A percentile compares a stretch with the other conserved stretches of the same genome.
Evolutionary conservation across 2,329 filamentous ascomycete species (phyloP).

Genomic region (Colletotrichum cereale): DNA sequence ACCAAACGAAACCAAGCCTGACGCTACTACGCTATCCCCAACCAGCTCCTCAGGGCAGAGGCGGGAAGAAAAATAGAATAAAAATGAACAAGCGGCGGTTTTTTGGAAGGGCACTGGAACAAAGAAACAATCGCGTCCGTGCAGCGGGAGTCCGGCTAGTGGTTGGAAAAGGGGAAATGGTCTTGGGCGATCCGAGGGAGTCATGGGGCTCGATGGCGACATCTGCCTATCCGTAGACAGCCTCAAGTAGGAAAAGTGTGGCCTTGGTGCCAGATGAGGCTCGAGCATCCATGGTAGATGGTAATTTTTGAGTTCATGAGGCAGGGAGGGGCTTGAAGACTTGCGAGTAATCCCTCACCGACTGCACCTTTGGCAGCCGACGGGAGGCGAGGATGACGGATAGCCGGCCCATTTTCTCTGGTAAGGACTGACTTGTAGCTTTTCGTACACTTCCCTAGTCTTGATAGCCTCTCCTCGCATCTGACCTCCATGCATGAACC

Average conservation of each 20-base stretch:
- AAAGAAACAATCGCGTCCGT: slow-evolving; percentile 6
- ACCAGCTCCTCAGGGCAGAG: neutral
- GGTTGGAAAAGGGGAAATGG: neutral
- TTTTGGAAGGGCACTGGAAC: neutral
- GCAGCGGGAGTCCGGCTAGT: neutral
- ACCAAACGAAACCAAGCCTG: neutral
- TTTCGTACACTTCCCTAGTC: slow-evolving; percentile 2
- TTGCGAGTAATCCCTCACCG: slow-evolving; percentile 11
- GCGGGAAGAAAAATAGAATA: neutral
- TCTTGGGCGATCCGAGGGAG: neutral
- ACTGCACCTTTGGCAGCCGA: neutral
- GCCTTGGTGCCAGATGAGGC: neutral
- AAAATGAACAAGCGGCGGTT: neutral
- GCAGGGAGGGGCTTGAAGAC: neutral
- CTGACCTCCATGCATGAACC: slow-evolving; percentile 24
- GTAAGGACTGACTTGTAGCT: neutral
- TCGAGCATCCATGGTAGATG: slow-evolving; percentile 17
- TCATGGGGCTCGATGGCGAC: slow-evolving; percentile 1
- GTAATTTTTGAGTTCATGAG: neutral
- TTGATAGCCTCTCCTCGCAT: slow-evolving; percentile 14
- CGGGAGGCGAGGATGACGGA: neutral
- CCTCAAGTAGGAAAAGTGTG: neutral
- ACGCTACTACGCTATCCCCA: neutral
- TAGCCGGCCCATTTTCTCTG: neutral
- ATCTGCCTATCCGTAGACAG: neutral